phyloP scores from a whole-genome alignment of 169 alveolate species.

The Plasmodium malariae region DNA sequence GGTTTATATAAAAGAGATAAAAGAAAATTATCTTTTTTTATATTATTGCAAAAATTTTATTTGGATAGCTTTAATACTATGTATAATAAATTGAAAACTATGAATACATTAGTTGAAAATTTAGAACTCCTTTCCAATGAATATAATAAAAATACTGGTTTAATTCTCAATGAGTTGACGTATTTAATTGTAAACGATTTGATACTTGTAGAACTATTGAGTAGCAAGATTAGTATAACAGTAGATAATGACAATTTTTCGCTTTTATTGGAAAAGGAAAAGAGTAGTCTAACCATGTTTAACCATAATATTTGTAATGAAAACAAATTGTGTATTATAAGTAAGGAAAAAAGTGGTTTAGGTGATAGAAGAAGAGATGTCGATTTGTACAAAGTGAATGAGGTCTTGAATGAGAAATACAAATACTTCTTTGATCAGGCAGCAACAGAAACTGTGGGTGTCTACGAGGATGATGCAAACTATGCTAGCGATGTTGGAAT shows the following conservation, averaged over 20 bases:
- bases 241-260: conserved; percentile 18
- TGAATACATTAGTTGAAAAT: conserved; percentile 16
- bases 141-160: conserved; percentile 22
- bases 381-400: conserved; percentile 6
- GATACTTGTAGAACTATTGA: background rate
- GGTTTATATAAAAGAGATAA: conserved; percentile 29
- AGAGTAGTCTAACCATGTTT: background rate
- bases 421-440: background rate
- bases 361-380: background rate
- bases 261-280: background rate
- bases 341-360: background rate
- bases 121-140: conserved; percentile 35
- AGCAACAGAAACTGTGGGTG: no score
- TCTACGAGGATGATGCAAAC: no score
- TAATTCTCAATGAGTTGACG: conserved; percentile 14
- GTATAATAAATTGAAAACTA: conserved; percentile 26
- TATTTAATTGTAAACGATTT: conserved; percentile 25
- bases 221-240: background rate
- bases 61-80: conserved; percentile 25
- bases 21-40: conserved; percentile 33
- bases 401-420: background rate
- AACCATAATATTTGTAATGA: conserved; percentile 11
- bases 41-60: conserved; percentile 32
- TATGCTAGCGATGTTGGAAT: no score
- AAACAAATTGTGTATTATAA: conserved; percentile 1